A percentile compares a stretch with the other conserved stretches of the same genome.
phyloP scores from a whole-genome alignment of 805 yeast genomes.

The Kodamaea hsintzibuensis region DNA sequence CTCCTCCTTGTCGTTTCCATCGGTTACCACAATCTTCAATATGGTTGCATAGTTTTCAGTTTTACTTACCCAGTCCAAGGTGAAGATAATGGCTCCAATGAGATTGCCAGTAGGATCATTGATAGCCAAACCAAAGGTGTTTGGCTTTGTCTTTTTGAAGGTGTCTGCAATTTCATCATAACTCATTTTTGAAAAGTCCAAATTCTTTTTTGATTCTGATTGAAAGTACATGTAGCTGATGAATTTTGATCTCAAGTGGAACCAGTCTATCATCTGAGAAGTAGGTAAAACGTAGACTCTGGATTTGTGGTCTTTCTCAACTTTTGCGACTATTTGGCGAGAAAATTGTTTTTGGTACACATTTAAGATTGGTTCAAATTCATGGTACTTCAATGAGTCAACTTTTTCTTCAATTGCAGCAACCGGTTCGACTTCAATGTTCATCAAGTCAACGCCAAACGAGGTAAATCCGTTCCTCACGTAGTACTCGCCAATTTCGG shows the following conservation, averaged over 20 bases:
- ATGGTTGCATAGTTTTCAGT: conserved; percentile 26
- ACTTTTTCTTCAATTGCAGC: conserved; percentile 5
- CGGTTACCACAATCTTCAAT: conserved; percentile 27
- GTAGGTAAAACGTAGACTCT: conserved; percentile 32
- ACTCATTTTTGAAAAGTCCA: conserved; percentile 20
- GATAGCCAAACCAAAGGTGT: conserved; percentile 32
- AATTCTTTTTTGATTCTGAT: conserved; percentile 9
- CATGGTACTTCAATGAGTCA: conserved; percentile 28
- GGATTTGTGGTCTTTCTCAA: conserved; percentile 28
- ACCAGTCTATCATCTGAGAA: conserved; percentile 39
- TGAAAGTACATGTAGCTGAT: conserved; percentile 24
- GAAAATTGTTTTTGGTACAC: conserved; percentile 22
- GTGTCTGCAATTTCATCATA: conserved; percentile 19
- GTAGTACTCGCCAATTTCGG: conserved; percentile 47
- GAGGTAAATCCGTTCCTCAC: conserved; percentile 39
- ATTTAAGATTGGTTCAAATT: conserved; percentile 27
- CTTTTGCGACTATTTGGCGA: conserved; percentile 18
- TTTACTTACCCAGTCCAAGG: conserved; percentile 33
- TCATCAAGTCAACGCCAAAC: conserved; percentile 33
- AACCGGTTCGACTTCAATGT: conserved; percentile 22
- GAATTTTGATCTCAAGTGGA: conserved; percentile 41
- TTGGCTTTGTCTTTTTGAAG: conserved; percentile 28
- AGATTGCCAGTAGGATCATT: conserved; percentile 16
- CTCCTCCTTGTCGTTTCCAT: conserved; percentile 18
- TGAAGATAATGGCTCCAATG: conserved; percentile 38